Base-by-base conservation (phyloP, 2,329 filamentous ascomycete genomes). In the Beauveria brongniartii region DNA sequence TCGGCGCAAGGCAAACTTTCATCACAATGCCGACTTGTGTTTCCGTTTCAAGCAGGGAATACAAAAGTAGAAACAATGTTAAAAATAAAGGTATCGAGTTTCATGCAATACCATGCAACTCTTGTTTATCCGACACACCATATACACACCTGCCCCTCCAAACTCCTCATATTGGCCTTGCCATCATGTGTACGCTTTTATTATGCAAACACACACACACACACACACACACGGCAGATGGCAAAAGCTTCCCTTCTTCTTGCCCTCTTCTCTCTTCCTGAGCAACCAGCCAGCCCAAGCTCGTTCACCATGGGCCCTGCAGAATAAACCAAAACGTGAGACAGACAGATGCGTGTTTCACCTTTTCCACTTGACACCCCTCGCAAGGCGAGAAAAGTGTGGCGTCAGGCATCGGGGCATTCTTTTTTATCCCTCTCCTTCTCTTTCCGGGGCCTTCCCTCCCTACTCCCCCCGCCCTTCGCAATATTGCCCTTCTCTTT, bases 311-410 rank as follows among this genome's bases (percentile, higher is more conserved):
- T 8, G 2, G 2, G 37, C 40, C 52, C 40, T 44, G 37, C 24
- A 55, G 34, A 20, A 26, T 26, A 41, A 26, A 55, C 30, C 30
- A 46, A 46, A 44, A 22, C n/a, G 24, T 47, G 43, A 56, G 43
- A 56, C 54, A 56, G 9, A 18, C 43, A 56, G 41, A 34, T 24
- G 54, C 54, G 24, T 37, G 54, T 56, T 56, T 56, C 54, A 56
- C 54, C 26, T 24, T 24, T 24, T n/a, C 18, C 37, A 30, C 28
- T 30, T 10, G 1, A 54, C 34, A 20, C 30, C 10, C 5, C 30
- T 4, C 30, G 30, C 30, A 34, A 34, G 30, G 30, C 30, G 4
- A 3, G 6, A n/a, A 37, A 37, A 44, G 2, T n/a, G 54, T 56
- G 54, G 54, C 54, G 54, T 56, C 43, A 47, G 54, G 24, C 54